Percentiles rank a stretch among this genome's conserved stretches.
These are phyloP conservation scores for Panicum virgatum DNA, from an alignment of 202 grass and related monocot genomes.

Conservation along the genomic window DNA sequence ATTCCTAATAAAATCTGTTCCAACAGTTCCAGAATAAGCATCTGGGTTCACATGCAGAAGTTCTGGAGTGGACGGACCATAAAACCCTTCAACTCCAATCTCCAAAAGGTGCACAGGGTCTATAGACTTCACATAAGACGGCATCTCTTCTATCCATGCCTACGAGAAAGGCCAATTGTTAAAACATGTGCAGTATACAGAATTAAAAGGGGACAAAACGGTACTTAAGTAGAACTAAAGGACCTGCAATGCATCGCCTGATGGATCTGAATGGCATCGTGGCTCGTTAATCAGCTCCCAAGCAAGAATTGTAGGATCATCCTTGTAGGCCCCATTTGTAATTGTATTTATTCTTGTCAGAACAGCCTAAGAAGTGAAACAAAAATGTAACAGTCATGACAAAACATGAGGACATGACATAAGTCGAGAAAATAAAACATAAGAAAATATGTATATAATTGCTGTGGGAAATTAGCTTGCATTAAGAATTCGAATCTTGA, in stretches of 20 bases:
- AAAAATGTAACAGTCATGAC: not conserved
- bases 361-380: conserved; percentile 51
- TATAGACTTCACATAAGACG: conserved; percentile 70
- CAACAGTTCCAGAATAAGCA: conserved; percentile 49
- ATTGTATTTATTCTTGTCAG: conserved; percentile 72
- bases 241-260: conserved; percentile 69
- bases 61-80: conserved; percentile 72
- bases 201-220: not conserved
- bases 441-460: not conserved
- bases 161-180: conserved; percentile 35
- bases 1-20: conserved; percentile 88
- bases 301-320: conserved; percentile 79
- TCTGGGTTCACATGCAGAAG: conserved; percentile 57
- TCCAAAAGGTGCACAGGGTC: conserved; percentile 65
- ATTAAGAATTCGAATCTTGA: not conserved
- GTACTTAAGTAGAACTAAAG: not conserved
- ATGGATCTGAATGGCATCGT: conserved; percentile 74
- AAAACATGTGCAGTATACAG: conserved; percentile 19
- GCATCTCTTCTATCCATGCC: conserved; percentile 93
- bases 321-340: conserved; percentile 69
- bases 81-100: conserved; percentile 80
- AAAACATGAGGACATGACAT: not conserved
- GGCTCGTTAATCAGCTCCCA: conserved; percentile 93
- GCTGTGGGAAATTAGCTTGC: not conserved
- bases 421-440: not conserved